Evolutionary conservation across 805 yeast species (phyloP).

Genomic region (Komagataella pastoris): DNA sequence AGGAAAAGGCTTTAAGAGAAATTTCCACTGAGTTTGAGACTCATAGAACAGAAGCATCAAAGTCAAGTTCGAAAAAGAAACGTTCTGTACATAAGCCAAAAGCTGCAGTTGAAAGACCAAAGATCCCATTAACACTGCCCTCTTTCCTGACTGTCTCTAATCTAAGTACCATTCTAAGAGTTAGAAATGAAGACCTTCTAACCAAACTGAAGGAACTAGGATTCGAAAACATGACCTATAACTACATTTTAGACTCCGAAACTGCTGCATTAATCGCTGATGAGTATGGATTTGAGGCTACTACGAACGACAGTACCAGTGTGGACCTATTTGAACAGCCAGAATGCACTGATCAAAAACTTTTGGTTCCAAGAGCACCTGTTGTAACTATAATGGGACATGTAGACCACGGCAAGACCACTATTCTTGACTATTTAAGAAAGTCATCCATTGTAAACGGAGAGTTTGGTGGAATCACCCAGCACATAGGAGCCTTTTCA

Average conservation of each 20-base stretch:
- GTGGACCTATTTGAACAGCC: slow-evolving; percentile 48
- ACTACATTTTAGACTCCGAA: slow-evolving; percentile 74
- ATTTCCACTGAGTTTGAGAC: not conserved
- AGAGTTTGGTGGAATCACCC: slow-evolving; percentile 95
- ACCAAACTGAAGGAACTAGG: slow-evolving; percentile 54
- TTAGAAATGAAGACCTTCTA: slow-evolving; percentile 49
- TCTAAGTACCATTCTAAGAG: slow-evolving; percentile 56
- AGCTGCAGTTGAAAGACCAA: not conserved
- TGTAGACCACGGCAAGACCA: slow-evolving; percentile 97
- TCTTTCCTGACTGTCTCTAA: slow-evolving; percentile 70
- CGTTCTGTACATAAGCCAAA: not conserved
- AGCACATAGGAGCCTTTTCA: slow-evolving; percentile 94
- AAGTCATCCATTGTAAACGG: slow-evolving; percentile 72
- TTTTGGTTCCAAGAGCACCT: slow-evolving; percentile 66
- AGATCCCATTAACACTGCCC: slow-evolving; percentile 35
- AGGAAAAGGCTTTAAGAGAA: not conserved
- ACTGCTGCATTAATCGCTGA: slow-evolving; percentile 80
- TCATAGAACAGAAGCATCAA: not conserved
- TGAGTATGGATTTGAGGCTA: slow-evolving; percentile 68
- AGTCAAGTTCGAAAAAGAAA: not conserved
- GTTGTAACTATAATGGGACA: slow-evolving; percentile 98
- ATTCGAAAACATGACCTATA: slow-evolving; percentile 55
- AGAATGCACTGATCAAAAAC: slow-evolving; percentile 25
- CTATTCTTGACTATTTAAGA: slow-evolving; percentile 76
- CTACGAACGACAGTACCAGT: slow-evolving; percentile 41